Evolutionary conservation across 192 early-diverging fungal species (phyloP), one percentile per base, ranked within the genome.

Genomic region (Chytriomyces confervae): DNA sequence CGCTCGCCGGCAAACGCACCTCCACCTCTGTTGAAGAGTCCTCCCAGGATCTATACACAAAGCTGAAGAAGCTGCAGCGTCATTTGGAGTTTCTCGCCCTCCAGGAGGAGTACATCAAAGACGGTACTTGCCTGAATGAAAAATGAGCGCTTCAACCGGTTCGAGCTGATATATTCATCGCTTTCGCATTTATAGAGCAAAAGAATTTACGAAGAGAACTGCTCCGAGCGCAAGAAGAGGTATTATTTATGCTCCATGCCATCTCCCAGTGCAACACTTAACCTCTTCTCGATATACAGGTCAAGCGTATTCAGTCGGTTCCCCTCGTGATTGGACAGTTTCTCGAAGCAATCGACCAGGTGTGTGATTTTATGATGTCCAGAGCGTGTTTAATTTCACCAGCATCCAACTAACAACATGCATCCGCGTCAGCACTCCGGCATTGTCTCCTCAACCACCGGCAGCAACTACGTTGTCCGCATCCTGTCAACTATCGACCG

Each of bases 101-200:
- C 36, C 96, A 99, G 86, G 96, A 99, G 81, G 96, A 98, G 83
- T 99, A 98, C 84, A 99, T 99, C 84, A 97, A 97, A 86, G 95
- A 97, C 50, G 74, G 36, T 36, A 36, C 36, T 36, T 36, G 36
- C 36, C 36, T 36, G 36, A 36, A 36, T 36, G 36, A 36, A 36
- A 36, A 36, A 36, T 36, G 2, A 36, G 36, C 36, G 36, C 36
- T 61, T 61, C 23, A 61, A 1, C 79, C 18, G 23, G 1, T 2
- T 61, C 57, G 57, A n/a, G 57, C 16, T 18, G 57, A n/a, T 61
- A 61, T 61, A 18, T 61, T 18, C 16, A 61, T 18, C 23, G 57
- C 57, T 18, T n/a, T 61, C 18, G 18, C 16, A 23, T 29, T 5
- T 27, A 29, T 83, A 84, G 97, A 99, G 84, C 95, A 97, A 87